Conservation (phyloP, 1,284 basidiomycete genomes). For the Sphaerobolus stellatus region DNA sequence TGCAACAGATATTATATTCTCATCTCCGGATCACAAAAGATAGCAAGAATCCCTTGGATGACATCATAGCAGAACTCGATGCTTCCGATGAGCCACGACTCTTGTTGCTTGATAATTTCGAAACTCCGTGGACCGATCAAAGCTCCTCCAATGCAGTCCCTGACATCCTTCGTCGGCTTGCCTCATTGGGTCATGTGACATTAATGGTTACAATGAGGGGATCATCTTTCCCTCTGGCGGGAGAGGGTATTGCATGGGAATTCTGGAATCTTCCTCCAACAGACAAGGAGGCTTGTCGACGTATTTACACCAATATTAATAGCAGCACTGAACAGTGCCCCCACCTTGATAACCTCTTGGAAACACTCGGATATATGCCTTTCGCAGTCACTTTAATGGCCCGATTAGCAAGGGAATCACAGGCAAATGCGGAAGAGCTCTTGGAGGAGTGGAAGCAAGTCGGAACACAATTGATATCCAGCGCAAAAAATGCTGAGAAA, state of each 20-base stretch:
- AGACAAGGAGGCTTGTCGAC: slow-evolving; percentile 19
- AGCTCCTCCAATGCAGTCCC: background rate
- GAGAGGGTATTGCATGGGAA: background rate
- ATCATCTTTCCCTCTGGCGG: slow-evolving; percentile 17
- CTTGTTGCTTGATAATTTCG: slow-evolving; percentile 36
- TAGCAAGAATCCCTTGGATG: background rate
- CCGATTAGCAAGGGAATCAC: slow-evolving; percentile 17
- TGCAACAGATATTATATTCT: slow-evolving; percentile 23
- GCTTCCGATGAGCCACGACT: slow-evolving; percentile 13
- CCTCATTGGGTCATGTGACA: slow-evolving; percentile 9
- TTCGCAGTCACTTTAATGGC: slow-evolving; percentile 32
- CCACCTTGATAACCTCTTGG: slow-evolving; percentile 22
- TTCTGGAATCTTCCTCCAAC: slow-evolving; percentile 4
- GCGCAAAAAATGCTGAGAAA: no score
- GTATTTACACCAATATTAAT: no score
- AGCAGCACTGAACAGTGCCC: no score
- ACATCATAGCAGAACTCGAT: background rate
- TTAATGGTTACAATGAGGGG: slow-evolving; percentile 27
- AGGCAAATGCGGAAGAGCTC: background rate
- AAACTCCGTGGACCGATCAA: slow-evolving; percentile 30
- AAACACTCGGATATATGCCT: slow-evolving; percentile 26
- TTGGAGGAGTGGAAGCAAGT: background rate
- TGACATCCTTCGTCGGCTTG: background rate
- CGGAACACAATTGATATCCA: background rate
- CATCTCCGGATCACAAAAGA: slow-evolving; percentile 16